Percentiles rank a stretch among this genome's conserved stretches.
These are phyloP conservation scores for Kwoniella dejecticola DNA, from an alignment of 768 basidiomycete genomes.

Conservation along the genomic window DNA sequence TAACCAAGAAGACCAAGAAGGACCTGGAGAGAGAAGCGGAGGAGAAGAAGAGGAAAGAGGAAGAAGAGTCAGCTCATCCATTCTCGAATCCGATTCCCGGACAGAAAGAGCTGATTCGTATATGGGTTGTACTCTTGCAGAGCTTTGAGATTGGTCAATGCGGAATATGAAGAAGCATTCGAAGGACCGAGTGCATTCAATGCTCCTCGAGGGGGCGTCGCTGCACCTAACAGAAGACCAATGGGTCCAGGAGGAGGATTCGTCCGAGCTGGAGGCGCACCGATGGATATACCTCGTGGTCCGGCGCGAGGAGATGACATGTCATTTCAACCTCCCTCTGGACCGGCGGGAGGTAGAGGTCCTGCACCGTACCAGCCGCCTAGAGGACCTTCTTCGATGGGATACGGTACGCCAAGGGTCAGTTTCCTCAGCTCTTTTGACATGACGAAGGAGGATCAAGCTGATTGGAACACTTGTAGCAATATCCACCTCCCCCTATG, in stretches of 20 bases:
- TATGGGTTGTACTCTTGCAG: slow-evolving; percentile 18
- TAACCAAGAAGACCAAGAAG: slow-evolving; percentile 79
- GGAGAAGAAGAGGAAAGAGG: slow-evolving; percentile 72
- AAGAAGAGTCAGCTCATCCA: slow-evolving; percentile 42
- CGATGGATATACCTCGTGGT: slow-evolving; percentile 10
- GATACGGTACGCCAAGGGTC: slow-evolving; percentile 11
- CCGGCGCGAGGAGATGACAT: neutral
- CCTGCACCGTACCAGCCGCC: slow-evolving; percentile 11
- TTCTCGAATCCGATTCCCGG: neutral
- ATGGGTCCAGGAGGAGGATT: slow-evolving; percentile 49
- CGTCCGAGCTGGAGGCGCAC: slow-evolving; percentile 53
- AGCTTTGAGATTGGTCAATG: slow-evolving; percentile 50
- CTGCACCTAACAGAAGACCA: slow-evolving; percentile 15
- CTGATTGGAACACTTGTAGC: too few species aligned
- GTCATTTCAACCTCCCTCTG: slow-evolving; percentile 1
- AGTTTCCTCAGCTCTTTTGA: slow-evolving; percentile 1
- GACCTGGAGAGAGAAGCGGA: slow-evolving; percentile 93
- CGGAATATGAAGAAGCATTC: slow-evolving; percentile 54
- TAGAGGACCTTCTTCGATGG: slow-evolving; percentile 30
- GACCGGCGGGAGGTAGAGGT: neutral
- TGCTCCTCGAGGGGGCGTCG: slow-evolving; percentile 22
- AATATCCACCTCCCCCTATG: slow-evolving; percentile 1
- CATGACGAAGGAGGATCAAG: too few species aligned
- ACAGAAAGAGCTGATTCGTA: slow-evolving; percentile 2
- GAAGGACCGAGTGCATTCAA: slow-evolving; percentile 31